phyloP scores from a whole-genome alignment of 2,329 filamentous ascomycete genomes.

The Claviceps fusiformis region DNA sequence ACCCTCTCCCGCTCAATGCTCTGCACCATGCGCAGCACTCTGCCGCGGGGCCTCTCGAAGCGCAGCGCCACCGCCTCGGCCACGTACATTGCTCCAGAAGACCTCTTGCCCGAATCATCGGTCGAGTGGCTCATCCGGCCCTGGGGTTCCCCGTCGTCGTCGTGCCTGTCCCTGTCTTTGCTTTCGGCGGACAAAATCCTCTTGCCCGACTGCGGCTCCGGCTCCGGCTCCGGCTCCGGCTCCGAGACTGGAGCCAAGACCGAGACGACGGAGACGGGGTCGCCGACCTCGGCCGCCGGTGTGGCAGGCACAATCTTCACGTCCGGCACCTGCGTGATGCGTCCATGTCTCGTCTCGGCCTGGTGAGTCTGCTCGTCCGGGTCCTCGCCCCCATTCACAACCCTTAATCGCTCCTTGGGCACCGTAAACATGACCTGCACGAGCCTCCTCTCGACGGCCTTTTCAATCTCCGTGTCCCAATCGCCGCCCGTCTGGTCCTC shows the following conservation, averaged over 20 bases:
- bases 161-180: background rate
- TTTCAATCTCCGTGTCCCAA: constrained; percentile 69
- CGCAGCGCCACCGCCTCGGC: constrained; percentile 37
- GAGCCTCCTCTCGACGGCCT: constrained; percentile 53
- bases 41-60: constrained; percentile 26
- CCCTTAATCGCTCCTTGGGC: constrained; percentile 68
- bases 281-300: background rate
- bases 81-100: constrained; percentile 24
- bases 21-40: constrained; percentile 43
- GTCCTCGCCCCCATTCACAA: constrained; percentile 67
- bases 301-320: background rate
- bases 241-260: no score
- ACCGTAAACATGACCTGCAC: constrained; percentile 90
- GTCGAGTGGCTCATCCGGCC: constrained; percentile 15
- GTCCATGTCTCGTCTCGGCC: no score
- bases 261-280: no score
- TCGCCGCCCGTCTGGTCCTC: constrained; percentile 20
- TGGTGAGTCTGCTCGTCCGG: constrained; percentile 9
- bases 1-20: constrained; percentile 32
- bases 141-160: constrained; percentile 7
- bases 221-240: no score
- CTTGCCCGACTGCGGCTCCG: background rate
- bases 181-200: no score
- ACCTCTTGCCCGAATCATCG: constrained; percentile 16
- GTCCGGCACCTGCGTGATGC: background rate